These are phyloP conservation scores for Microbotryum lychnidis-dioicae DNA, from an alignment of 1,284 basidiomycete genomes.

Conservation along the genomic window DNA sequence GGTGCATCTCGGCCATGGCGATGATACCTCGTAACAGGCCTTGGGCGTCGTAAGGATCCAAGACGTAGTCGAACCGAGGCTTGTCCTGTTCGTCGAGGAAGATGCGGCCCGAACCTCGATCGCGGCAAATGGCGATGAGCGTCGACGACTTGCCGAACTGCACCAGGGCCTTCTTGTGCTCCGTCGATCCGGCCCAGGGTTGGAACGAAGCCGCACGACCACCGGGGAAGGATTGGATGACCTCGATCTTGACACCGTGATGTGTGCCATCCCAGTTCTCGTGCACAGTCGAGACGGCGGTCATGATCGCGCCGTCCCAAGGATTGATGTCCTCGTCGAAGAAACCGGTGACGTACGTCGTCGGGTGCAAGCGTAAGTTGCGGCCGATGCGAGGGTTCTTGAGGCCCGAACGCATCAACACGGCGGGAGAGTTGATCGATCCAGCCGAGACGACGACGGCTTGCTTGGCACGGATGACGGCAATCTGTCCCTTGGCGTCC, in stretches of 20 bases:
- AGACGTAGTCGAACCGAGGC: constrained; percentile 41
- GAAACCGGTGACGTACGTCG: constrained; percentile 42
- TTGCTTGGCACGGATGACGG: constrained; percentile 38
- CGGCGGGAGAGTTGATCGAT: constrained; percentile 43
- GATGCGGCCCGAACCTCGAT: constrained; percentile 50
- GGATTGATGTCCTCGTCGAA: constrained; percentile 43
- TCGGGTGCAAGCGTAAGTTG: constrained; percentile 45
- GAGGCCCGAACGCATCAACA: constrained; percentile 43
- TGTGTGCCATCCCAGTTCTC: constrained; percentile 38
- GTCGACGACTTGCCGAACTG: constrained; percentile 22
- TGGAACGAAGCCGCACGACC: constrained; percentile 38
- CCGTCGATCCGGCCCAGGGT: constrained; percentile 38
- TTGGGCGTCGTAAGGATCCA: constrained; percentile 40
- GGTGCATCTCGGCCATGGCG: constrained; percentile 41
- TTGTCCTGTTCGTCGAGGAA: constrained; percentile 40
- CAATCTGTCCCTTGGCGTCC: constrained; percentile 29
- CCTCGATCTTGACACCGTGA: constrained; percentile 45
- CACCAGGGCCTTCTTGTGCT: constrained; percentile 41
- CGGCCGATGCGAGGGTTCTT: constrained; percentile 44
- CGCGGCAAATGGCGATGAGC: constrained; percentile 68
- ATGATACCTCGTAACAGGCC: constrained; percentile 41
- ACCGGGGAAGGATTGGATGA: constrained; percentile 42
- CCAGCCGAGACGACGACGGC: constrained; percentile 43
- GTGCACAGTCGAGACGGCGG: constrained; percentile 39
- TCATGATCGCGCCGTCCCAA: constrained; percentile 46